Evolutionary conservation across 2,329 filamentous ascomycete species (phyloP).

Genomic region (Clathrospora elynae): DNA sequence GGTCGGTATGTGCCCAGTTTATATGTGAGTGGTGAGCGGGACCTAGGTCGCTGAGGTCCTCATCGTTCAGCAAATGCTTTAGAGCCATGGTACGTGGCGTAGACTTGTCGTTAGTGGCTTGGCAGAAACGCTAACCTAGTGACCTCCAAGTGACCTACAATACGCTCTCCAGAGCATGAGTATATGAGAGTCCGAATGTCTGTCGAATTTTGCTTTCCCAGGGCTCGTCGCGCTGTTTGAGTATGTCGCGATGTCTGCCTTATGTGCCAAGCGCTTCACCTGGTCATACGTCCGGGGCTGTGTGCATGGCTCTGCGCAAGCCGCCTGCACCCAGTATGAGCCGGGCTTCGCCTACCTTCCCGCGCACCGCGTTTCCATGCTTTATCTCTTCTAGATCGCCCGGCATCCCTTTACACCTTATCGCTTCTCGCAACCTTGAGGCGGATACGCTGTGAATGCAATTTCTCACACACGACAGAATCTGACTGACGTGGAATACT

Average conservation of each 20-base stretch:
- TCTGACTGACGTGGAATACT: no score
- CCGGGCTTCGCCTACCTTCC: conserved; percentile 17
- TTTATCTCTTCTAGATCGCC: not conserved
- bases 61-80: conserved; percentile 33
- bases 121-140: no score
- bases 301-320: conserved; percentile 4
- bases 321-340: conserved; percentile 6
- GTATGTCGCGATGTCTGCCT: not conserved
- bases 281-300: conserved; percentile 2
- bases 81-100: conserved; percentile 17
- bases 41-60: conserved; percentile 10
- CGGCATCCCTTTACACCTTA: not conserved
- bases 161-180: no score
- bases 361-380: not conserved
- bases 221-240: no score
- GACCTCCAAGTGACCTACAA: no score
- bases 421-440: no score
- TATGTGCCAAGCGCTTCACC: conserved; percentile 2
- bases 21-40: conserved; percentile 4
- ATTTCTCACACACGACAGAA: no score
- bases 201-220: no score
- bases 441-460: no score
- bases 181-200: no score
- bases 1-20: conserved; percentile 15
- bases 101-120: conserved; percentile 14